Evolutionary conservation across 345 rosid genomes (phyloP).

Genomic region (Brassica rapa): DNA sequence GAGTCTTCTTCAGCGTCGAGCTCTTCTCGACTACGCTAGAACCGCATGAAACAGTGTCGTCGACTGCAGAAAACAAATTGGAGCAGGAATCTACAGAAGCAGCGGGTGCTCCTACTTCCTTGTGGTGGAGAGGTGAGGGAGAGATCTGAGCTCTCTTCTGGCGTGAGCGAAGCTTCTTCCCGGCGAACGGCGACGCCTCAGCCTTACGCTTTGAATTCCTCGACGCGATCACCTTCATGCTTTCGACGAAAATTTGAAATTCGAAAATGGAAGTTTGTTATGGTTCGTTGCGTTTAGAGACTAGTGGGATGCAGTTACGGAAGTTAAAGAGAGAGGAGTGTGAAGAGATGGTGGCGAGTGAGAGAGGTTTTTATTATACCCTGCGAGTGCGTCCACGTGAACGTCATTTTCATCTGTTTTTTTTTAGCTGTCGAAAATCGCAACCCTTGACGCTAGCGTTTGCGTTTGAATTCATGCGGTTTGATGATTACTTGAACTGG

Average conservation of each 20-base stretch:
- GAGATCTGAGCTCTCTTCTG: conserved; percentile 49
- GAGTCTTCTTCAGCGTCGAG: conserved; percentile 45
- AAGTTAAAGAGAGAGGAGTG: conserved; percentile 33
- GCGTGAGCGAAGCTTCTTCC: conserved; percentile 58
- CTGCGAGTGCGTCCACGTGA: conserved; percentile 41
- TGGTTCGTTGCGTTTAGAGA: conserved; percentile 30
- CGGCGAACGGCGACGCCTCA: conserved; percentile 31
- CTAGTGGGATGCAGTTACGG: conserved; percentile 39
- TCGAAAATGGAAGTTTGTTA: conserved; percentile 37
- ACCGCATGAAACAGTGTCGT: conserved; percentile 48
- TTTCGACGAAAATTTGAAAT: conserved; percentile 12
- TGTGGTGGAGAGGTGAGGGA: conserved; percentile 37
- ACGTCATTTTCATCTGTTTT: conserved; percentile 2
- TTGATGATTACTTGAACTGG: neutral
- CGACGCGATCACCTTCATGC: conserved; percentile 38
- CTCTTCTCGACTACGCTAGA: conserved; percentile 46
- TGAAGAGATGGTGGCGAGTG: conserved; percentile 11
- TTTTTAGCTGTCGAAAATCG: neutral
- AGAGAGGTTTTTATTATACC: conserved; percentile 34
- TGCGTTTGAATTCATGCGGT: conserved; percentile 23
- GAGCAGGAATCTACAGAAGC: conserved; percentile 48
- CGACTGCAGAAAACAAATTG: conserved; percentile 40
- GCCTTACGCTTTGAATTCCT: conserved; percentile 36
- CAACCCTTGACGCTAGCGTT: conserved; percentile 29
- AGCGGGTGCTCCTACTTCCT: conserved; percentile 33